Base-by-base conservation (phyloP, 169 alveolate species). In the Nephromyces sp. region DNA sequence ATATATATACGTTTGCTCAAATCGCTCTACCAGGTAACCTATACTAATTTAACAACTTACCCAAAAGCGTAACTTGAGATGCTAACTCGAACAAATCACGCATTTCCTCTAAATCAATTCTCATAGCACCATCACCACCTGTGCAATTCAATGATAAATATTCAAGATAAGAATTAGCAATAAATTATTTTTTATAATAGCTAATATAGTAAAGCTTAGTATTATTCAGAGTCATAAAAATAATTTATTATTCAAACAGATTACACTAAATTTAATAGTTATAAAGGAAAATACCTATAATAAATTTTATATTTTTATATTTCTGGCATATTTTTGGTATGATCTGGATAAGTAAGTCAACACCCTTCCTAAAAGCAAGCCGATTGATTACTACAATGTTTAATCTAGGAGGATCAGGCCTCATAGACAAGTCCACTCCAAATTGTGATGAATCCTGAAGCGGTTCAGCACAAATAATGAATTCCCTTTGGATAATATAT, bases 81-180 rank as follows among this genome's bases (percentile, higher is more conserved):
- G 90, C 88, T 21, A 97, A 88, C 27, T 92, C 88, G 74, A 89
- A 86, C 77, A 88, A 92, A 76, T 92, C 98, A 24, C 92, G 83
- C 93, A 94, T 90, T 70, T 95, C 98, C 79, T 94, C 97, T 68
- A 97, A 81, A 61, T 90, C 80, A 75, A 84, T 80, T 66, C 92
- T 85, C 80, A 92, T 94, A 32, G 98, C 98, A 3, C 99, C 99
- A 80, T 95, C 98, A 25, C 99, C 99, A 0, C 98, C 99, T 28
- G 88, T 87, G 3, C 52, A 66, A 64, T 22, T 22, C 0, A 2
- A 22, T 32, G 2, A 2, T 5, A 64, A 3, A 22, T 2, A 22
- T 22, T 21, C 27, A 31, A 3, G 62, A 25, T 5, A 6, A 65
- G 28, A 8, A 6, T 27, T 29, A n/a, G 34, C 29, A 6, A 6